These are phyloP conservation scores for Saccharomycopsis fibuligera DNA, from an alignment of 805 yeast species.

Conservation along the genomic window DNA sequence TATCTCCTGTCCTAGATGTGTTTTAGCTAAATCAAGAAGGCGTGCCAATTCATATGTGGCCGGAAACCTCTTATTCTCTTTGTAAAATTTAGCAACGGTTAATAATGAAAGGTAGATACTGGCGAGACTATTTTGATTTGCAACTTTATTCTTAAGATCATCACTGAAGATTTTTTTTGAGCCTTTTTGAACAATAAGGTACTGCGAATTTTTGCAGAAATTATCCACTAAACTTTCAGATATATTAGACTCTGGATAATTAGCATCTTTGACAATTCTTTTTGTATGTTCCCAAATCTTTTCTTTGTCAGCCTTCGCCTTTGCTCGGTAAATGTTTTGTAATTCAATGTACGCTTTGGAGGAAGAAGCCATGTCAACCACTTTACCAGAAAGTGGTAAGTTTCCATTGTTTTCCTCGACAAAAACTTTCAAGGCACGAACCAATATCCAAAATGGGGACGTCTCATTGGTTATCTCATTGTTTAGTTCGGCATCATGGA, in stretches of 20 bases:
- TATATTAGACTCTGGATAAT: slow-evolving; percentile 15
- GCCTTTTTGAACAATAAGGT: slow-evolving; percentile 42
- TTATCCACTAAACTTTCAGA: slow-evolving; percentile 34
- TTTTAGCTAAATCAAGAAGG: not conserved
- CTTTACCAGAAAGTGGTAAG: slow-evolving; percentile 65
- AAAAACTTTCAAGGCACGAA: slow-evolving; percentile 48
- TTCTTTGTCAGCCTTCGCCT: slow-evolving; percentile 45
- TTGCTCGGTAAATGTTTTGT: slow-evolving; percentile 49
- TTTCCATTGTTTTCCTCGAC: slow-evolving; percentile 33
- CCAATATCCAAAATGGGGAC: slow-evolving; percentile 49
- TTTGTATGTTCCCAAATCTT: slow-evolving; percentile 33
- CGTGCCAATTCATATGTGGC: not conserved
- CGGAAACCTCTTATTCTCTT: slow-evolving; percentile 16
- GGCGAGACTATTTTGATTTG: not conserved
- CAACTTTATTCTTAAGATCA: not conserved
- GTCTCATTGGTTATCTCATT: not conserved
- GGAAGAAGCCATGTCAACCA: slow-evolving; percentile 88
- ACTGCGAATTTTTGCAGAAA: slow-evolving; percentile 60
- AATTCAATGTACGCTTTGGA: slow-evolving; percentile 55
- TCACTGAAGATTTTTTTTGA: not conserved
- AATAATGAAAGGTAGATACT: slow-evolving; percentile 14
- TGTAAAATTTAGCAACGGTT: slow-evolving; percentile 22
- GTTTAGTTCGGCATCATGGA: slow-evolving; percentile 20
- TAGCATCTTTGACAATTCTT: slow-evolving; percentile 22
- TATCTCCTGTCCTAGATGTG: not conserved